Evolutionary conservation across 352 stramenopile species (phyloP).

Genomic region (Globisporangium takayamanum): DNA sequence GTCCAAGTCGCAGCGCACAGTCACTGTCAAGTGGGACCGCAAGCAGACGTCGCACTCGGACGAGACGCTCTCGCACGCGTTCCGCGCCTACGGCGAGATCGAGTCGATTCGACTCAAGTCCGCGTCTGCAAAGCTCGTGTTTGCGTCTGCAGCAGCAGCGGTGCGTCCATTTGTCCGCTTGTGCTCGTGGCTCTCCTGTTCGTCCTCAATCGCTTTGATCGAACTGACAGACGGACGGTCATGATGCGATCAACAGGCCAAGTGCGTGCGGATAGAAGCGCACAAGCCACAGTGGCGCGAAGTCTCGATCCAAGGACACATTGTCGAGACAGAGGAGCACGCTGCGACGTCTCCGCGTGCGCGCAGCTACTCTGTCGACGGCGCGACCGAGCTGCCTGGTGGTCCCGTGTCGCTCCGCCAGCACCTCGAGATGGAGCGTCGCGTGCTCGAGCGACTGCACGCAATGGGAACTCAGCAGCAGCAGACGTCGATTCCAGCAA

Average conservation of each 20-base stretch:
- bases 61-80: constrained; percentile 49
- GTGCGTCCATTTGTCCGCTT: constrained; percentile 15
- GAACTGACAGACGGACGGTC: neutral
- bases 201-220: neutral
- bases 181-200: neutral
- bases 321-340: constrained; percentile 52
- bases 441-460: constrained; percentile 44
- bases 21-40: constrained; percentile 77
- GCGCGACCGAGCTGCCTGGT: constrained; percentile 19
- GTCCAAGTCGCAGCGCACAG: constrained; percentile 58
- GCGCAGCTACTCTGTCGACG: constrained; percentile 12
- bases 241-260: constrained; percentile 18
- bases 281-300: constrained; percentile 65
- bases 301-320: constrained; percentile 68
- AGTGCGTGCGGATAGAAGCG: constrained; percentile 57
- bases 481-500: constrained; percentile 8
- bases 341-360: constrained; percentile 7
- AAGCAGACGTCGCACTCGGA: constrained; percentile 66
- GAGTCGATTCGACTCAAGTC: constrained; percentile 65
- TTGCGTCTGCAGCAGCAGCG: constrained; percentile 36
- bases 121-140: constrained; percentile 61
- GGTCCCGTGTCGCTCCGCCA: constrained; percentile 46
- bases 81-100: constrained; percentile 62
- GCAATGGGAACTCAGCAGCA: constrained; percentile 25
- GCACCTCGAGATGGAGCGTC: constrained; percentile 48